Evolutionary conservation across 441 rosid species (phyloP).

Genomic region (Mallotus repandus): DNA sequence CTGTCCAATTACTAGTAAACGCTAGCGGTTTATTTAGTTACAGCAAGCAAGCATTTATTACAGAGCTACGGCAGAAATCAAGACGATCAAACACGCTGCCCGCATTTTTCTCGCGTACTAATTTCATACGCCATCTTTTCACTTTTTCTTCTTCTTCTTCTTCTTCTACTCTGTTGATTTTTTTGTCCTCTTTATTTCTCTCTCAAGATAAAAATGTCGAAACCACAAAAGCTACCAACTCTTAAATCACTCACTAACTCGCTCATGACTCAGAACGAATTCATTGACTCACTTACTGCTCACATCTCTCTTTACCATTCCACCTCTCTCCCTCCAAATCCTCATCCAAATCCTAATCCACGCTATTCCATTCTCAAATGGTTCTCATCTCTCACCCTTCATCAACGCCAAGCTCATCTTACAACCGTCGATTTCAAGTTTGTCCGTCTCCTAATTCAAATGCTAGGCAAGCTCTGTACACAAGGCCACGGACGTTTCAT

Average conservation of each 20-base stretch:
- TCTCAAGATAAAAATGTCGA: slow-evolving; percentile 28
- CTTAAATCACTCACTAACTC: slow-evolving; percentile 32
- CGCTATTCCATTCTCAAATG: slow-evolving; percentile 76
- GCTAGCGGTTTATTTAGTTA: neutral
- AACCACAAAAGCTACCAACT: neutral
- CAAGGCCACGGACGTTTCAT: slow-evolving; percentile 79
- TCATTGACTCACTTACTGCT: slow-evolving; percentile 77
- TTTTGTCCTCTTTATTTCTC: no score
- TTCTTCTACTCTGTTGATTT: neutral
- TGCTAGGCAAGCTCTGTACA: slow-evolving; percentile 59
- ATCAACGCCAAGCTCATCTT: slow-evolving; percentile 79
- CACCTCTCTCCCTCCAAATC: slow-evolving; percentile 28
- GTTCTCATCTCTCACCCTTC: slow-evolving; percentile 76
- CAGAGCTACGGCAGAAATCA: neutral
- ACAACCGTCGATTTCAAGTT: slow-evolving; percentile 63
- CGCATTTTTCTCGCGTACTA: slow-evolving; percentile 3
- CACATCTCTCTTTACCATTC: slow-evolving; percentile 91
- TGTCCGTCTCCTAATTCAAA: slow-evolving; percentile 63
- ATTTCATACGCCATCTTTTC: neutral
- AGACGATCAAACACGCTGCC: neutral
- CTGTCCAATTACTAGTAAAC: neutral
- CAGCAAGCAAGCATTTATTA: neutral
- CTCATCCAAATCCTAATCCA: slow-evolving; percentile 37
- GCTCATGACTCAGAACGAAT: slow-evolving; percentile 54
- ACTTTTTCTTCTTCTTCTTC: neutral